Percentiles rank a stretch among this genome's conserved stretches.
phyloP scores from a whole-genome alignment of 208 protist species.

The Leishmania arabica region DNA sequence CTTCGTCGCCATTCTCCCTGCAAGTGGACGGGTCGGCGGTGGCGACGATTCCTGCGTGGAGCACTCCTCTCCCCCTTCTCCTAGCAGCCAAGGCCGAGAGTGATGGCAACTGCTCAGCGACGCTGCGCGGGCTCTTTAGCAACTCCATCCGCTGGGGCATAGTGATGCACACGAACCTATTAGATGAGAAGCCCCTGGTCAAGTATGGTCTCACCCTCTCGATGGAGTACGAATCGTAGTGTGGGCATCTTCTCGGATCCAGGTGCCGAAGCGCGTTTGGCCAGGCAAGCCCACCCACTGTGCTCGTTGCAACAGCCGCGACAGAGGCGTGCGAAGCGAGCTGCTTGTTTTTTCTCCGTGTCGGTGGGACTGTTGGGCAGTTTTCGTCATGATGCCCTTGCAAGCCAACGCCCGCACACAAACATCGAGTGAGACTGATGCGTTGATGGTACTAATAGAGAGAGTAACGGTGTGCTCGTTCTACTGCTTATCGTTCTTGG shows the following conservation, averaged over 20 bases:
- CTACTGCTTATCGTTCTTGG: too few species aligned
- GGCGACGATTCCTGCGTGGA: slow-evolving; percentile 25
- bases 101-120: slow-evolving; percentile 60
- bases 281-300: not conserved
- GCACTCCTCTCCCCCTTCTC: slow-evolving; percentile 49
- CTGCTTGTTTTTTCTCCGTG: not conserved
- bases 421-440: not conserved
- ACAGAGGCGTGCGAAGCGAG: not conserved
- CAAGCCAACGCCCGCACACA: not conserved
- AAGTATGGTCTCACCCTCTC: slow-evolving; percentile 68
- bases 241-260: not conserved
- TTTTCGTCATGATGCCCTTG: not conserved
- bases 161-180: slow-evolving; percentile 61
- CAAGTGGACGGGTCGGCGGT: not conserved
- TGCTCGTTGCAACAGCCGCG: not conserved
- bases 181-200: slow-evolving; percentile 28
- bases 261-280: slow-evolving; percentile 1
- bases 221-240: slow-evolving; percentile 52
- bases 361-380: too few species aligned
- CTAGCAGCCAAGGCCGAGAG: slow-evolving; percentile 76
- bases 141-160: slow-evolving; percentile 72
- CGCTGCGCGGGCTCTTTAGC: slow-evolving; percentile 75
- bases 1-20: not conserved
- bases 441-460: not conserved
- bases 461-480: not conserved